Conservation (phyloP, 257 asterid genomes). For the Solanum arcanum region DNA sequence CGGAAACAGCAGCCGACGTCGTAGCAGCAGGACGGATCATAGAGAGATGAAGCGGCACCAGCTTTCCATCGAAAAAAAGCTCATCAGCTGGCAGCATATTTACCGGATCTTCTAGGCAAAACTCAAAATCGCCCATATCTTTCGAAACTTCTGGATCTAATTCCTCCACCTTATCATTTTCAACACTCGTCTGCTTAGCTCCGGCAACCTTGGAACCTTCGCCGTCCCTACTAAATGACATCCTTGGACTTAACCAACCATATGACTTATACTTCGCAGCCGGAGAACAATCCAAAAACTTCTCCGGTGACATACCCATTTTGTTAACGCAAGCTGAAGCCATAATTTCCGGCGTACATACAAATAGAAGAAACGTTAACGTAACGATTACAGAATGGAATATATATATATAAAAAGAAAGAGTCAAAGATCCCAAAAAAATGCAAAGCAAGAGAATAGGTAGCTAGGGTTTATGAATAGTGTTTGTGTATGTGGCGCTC, state of each 20-base stretch:
- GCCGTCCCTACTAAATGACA: conserved; percentile 19
- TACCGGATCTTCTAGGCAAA: conserved; percentile 78
- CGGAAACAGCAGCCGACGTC: conserved; percentile 4
- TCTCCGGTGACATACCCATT: conserved; percentile 39
- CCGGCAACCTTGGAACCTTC: conserved; percentile 1
- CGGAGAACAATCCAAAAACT: conserved; percentile 33
- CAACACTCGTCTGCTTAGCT: conserved; percentile 8
- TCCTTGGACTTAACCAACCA: conserved; percentile 41
- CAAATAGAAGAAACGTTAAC: conserved; percentile 6
- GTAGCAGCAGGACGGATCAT: conserved; percentile 17
- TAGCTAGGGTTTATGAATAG: not conserved
- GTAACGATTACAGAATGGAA: not conserved
- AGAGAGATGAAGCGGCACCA: conserved; percentile 62
- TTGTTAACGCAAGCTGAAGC: conserved; percentile 61
- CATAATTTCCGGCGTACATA: conserved; percentile 23
- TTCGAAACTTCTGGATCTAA: conserved; percentile 52
- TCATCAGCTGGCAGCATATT: conserved; percentile 86
- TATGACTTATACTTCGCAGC: conserved; percentile 21
- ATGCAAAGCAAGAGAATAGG: not conserved
- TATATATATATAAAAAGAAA: not conserved
- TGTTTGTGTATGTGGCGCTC: not conserved
- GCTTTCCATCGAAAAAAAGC: conserved; percentile 85
- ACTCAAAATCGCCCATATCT: conserved; percentile 66
- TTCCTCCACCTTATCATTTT: conserved; percentile 4
- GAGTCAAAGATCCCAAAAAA: not conserved